Evolutionary conservation across 257 asterid species (phyloP), one percentile per base, ranked within the genome.

Genomic region (Oldenlandia corymbosa): DNA sequence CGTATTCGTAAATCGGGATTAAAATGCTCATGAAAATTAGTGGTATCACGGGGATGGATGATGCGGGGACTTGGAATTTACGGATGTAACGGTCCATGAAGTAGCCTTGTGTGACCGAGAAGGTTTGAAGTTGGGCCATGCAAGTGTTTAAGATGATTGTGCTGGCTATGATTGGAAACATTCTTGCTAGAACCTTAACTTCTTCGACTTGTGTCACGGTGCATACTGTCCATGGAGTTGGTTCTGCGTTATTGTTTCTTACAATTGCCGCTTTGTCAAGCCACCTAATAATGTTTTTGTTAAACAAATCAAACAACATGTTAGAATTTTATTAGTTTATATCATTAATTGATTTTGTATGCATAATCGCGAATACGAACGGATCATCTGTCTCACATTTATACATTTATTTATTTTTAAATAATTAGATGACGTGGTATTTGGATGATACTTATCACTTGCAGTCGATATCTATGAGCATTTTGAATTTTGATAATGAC

Each of bases 91-190:
- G 78, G 76, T 82, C 64, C 91, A 84, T 88, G 5, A 52, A 5
- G 59, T 66, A 68, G 43, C 91, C 96, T 67, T 88, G 96, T 49
- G 76, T 80, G 5, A 85, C 80, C 0, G 95, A 88, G 80, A 81
- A 85, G 26, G 95, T 88, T 50, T 88, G 95, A 24, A 88, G 94
- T 26, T 88, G 95, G 1, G 95, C 88, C 43, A 83, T 21, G 71
- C 94, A 85, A 16, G 94, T 88, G 87, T 84, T 85, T 83, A 88
- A 74, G 53, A 88, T 65, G 56, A 88, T 82, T 48, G 94, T 88
- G 83, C 94, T 82, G 36, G 53, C 84, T 28, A 88, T 74, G 46
- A 85, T 88, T 9, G 96, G 96, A 1, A 80, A 8, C 95, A 87
- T 87, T 60, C 95, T 73, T 30, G 74, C 68, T 2, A 88, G 67